Evolutionary conservation across 345 rosid genomes (phyloP).

Genomic region (Ceriops zippeliana): DNA sequence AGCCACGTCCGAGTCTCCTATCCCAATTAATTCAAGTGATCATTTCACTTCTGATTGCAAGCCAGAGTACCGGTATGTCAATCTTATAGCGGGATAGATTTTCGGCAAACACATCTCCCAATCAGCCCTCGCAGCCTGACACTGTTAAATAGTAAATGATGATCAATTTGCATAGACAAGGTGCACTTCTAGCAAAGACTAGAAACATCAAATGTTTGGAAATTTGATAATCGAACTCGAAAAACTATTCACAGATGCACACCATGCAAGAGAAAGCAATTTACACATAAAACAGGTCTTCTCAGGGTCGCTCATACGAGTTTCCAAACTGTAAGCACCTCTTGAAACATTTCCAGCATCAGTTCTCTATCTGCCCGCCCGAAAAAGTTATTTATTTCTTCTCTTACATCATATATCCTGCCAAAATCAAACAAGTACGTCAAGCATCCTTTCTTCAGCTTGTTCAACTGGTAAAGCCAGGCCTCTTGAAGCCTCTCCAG

Average conservation of each 20-base stretch:
- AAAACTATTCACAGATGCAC: neutral
- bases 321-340: slow-evolving; percentile 77
- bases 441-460: slow-evolving; percentile 82
- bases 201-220: too few relatives aligned
- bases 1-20: too few relatives aligned
- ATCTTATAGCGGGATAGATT: too few relatives aligned
- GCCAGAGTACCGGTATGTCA: too few relatives aligned
- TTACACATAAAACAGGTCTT: neutral
- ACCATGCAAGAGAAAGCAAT: neutral
- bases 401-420: slow-evolving; percentile 76
- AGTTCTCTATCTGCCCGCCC: slow-evolving; percentile 75
- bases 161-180: too few relatives aligned
- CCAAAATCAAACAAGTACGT: slow-evolving; percentile 83
- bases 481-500: slow-evolving; percentile 90
- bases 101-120: too few relatives aligned
- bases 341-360: slow-evolving; percentile 89
- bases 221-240: neutral
- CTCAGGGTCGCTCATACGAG: slow-evolving; percentile 31
- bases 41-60: too few relatives aligned
- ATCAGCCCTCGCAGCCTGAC: too few relatives aligned
- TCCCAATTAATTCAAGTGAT: too few relatives aligned
- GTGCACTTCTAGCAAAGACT: too few relatives aligned
- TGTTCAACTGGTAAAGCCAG: slow-evolving; percentile 82
- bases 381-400: slow-evolving; percentile 70
- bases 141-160: too few relatives aligned